Percentiles rank a stretch among this genome's conserved stretches.
Conservation (phyloP, 2,329 filamentous ascomycete species). For the Calonectria pseudoturangicola region DNA sequence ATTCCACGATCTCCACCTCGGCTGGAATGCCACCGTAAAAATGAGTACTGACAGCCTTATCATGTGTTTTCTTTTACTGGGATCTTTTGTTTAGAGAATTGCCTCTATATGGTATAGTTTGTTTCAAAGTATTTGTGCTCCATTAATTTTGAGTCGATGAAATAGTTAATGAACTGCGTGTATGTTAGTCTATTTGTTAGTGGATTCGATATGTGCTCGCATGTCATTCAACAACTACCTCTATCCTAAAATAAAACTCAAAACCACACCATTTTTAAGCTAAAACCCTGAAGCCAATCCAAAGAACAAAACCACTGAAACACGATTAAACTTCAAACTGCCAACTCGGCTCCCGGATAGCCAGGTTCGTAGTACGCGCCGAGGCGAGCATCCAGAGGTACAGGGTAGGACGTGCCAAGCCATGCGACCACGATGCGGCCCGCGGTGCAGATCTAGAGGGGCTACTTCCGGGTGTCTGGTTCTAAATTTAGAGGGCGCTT, state of each 20-base stretch:
- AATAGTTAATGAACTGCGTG: too few species aligned
- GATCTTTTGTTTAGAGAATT: background rate
- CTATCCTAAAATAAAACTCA: background rate
- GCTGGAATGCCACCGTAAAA: background rate
- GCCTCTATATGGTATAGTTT: background rate
- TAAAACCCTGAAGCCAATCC: background rate
- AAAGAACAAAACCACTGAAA: background rate
- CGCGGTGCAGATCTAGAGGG: background rate
- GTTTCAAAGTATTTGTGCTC: too few species aligned
- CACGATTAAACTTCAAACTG: background rate
- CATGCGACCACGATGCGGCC: background rate
- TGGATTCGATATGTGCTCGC: too few species aligned
- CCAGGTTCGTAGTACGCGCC: background rate
- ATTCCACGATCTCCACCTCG: background rate
- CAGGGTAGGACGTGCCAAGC: constrained; percentile 12
- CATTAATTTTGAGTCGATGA: too few species aligned
- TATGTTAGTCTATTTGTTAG: too few species aligned
- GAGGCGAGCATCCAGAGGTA: background rate
- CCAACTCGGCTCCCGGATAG: background rate
- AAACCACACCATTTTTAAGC: background rate
- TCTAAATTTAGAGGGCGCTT: constrained; percentile 35
- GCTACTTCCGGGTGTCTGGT: background rate
- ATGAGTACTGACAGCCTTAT: background rate
- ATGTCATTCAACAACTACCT: background rate
- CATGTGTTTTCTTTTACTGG: background rate